phyloP scores from a whole-genome alignment of 2,329 filamentous ascomycete species.

The Thyridium curvatum region DNA sequence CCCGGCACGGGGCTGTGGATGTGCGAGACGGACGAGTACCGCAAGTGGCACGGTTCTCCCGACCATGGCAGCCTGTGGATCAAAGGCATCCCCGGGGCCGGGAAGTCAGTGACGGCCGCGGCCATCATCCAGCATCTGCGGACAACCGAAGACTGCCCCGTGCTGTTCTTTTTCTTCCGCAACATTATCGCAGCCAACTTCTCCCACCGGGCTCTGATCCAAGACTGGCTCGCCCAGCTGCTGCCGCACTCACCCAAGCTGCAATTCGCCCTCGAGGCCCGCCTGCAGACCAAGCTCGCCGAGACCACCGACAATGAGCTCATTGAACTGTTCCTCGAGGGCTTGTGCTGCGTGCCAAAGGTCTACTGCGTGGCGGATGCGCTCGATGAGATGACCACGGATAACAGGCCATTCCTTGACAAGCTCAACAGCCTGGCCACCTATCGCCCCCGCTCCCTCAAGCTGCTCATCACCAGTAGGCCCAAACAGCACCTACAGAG shows the following conservation, averaged over 20 bases:
- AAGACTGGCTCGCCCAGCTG: constrained; percentile 27
- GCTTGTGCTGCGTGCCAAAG: constrained; percentile 9
- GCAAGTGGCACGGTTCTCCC: constrained; percentile 11
- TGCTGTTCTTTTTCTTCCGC: constrained; percentile 32
- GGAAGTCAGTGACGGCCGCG: constrained; percentile 28
- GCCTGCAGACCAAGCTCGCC: constrained; percentile 3
- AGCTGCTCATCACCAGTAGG: constrained; percentile 30
- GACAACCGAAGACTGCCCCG: constrained; percentile 10
- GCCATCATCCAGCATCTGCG: constrained; percentile 13
- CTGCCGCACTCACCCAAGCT: constrained; percentile 21
- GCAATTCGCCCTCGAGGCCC: constrained; percentile 11
- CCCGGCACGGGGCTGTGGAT: constrained; percentile 17
- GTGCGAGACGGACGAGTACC: constrained; percentile 8
- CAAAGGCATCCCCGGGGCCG: constrained; percentile 29
- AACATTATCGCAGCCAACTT: constrained; percentile 30
- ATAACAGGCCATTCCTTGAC: constrained; percentile 18
- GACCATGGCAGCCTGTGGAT: constrained; percentile 21
- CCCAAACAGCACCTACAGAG: constrained; percentile 17
- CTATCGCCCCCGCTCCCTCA: constrained; percentile 20
- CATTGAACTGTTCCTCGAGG: constrained; percentile 11
- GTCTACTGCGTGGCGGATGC: constrained; percentile 27
- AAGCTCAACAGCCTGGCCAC: constrained; percentile 17
- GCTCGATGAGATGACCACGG: constrained; percentile 30
- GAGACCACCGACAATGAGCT: constrained; percentile 8
- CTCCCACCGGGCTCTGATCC: constrained; percentile 17